Conservation (phyloP, 768 basidiomycete genomes). For the Pulveroboletus sp. region DNA sequence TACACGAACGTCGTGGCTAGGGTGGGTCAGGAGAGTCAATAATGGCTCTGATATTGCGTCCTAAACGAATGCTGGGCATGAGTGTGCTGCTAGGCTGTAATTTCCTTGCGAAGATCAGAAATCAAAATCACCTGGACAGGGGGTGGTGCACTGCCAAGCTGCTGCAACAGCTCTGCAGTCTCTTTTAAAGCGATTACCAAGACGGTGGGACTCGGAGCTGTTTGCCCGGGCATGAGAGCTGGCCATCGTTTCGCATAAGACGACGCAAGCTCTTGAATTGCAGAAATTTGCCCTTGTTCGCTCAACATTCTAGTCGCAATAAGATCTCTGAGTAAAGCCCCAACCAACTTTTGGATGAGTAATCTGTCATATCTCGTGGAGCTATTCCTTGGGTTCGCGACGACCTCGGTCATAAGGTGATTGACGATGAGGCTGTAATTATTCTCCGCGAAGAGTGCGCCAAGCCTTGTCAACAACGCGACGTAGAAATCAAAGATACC, state of each 20-base stretch:
- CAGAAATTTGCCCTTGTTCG: conserved; percentile 90
- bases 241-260: conserved; percentile 90
- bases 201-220: conserved; percentile 59
- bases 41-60: conserved; percentile 85
- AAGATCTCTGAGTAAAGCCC: conserved; percentile 76
- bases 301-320: conserved; percentile 85
- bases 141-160: conserved; percentile 88
- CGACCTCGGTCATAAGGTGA: conserved; percentile 77
- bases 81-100: not conserved
- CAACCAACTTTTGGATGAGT: conserved; percentile 65
- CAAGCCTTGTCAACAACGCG: conserved; percentile 70
- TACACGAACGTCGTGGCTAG: conserved; percentile 81
- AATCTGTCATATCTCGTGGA: conserved; percentile 69
- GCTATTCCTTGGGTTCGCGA: conserved; percentile 52
- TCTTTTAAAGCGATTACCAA: conserved; percentile 76
- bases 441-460: conserved; percentile 69
- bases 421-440: conserved; percentile 76
- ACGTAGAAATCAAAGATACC: conserved; percentile 89
- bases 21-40: conserved; percentile 79
- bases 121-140: conserved; percentile 63
- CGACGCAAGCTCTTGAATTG: conserved; percentile 80
- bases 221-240: conserved; percentile 83
- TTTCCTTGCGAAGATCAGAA: not conserved
- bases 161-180: conserved; percentile 78
- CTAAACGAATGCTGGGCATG: conserved; percentile 29